Conservation (phyloP, 345 rosid species). For the Eucalyptus sp. region DNA sequence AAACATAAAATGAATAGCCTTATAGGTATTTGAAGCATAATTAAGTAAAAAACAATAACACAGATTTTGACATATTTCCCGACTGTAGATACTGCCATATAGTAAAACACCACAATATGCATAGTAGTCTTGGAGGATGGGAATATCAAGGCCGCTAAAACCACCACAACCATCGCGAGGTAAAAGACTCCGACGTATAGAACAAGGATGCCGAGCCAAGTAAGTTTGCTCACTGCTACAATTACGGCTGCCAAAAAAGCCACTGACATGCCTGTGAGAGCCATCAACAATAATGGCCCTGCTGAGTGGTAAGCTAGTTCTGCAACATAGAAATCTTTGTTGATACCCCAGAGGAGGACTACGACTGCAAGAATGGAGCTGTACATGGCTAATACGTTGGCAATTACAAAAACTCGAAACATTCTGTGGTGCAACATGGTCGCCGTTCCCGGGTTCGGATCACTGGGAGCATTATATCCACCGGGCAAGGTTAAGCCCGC, state of each 20-base stretch:
- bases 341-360: background rate
- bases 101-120: background rate
- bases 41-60: no score
- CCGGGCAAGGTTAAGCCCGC: background rate
- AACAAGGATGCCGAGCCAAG: fast-evolving
- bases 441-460: fast-evolving
- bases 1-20: no score
- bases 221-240: fast-evolving
- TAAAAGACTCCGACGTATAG: fast-evolving
- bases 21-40: no score
- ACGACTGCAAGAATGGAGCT: background rate
- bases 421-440: fast-evolving
- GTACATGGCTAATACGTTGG: fast-evolving
- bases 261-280: fast-evolving
- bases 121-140: background rate
- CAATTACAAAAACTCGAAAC: fast-evolving
- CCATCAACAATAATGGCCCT: background rate
- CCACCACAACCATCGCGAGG: background rate
- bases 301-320: background rate
- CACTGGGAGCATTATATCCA: fast-evolving
- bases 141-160: background rate
- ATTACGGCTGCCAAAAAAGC: fast-evolving
- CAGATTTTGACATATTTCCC: no score
- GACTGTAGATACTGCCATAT: fast-evolving
- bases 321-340: fast-evolving